Base-by-base conservation (phyloP, 441 rosid genomes). In the Euphorbia celastroides region DNA sequence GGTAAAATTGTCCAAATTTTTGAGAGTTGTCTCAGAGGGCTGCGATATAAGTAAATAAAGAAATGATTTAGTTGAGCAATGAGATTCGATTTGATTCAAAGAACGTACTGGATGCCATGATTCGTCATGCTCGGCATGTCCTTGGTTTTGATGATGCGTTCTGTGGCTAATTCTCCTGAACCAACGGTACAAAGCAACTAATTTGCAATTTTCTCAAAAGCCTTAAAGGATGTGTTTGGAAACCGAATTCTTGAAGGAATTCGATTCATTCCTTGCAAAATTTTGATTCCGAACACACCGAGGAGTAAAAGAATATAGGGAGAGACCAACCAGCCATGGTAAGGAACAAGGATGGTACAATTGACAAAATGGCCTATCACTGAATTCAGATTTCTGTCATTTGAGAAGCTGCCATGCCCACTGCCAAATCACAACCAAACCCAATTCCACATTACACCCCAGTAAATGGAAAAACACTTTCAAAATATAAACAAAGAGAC, bases 361-460 rank as follows among this genome's bases (percentile, higher is more conserved):
- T 93, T 97, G 60, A 93, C 77, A 57, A 93, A 67, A 79, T 93
- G 97, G 13, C 97, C 99, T 48, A 84, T 85, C 54, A 91, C 92
- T 73, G 89, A 81, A 69, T 93, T 93, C 60, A 93, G 75, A 73
- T 85, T 89, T 38, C 70, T 78, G 76, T 85, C 76, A 68, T 83
- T 86, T 5, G 99, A 93, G 80, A 93, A 93, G 77, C 99, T 93
- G 10, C 99, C 99, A 71, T 93, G 98, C 36, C 98, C 97, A 60
- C 97, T 93, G 75, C 74, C 74, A 11, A 71, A 27, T 7, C 34
- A 64, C 83, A 96, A 96, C 96, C 99, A 93, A 70, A 81, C n/a
- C n/a, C n/a, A n/a, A n/a, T n/a, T n/a, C n/a, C n/a, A n/a, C 86
- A 58, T 5, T 6, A 64, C 52, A 42, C 16, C 3, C 17, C 27